A percentile compares a stretch with the other conserved stretches of the same genome.
These are phyloP conservation scores for Arbutus unedo DNA, from an alignment of 148 eudicot species.

Conservation along the genomic window DNA sequence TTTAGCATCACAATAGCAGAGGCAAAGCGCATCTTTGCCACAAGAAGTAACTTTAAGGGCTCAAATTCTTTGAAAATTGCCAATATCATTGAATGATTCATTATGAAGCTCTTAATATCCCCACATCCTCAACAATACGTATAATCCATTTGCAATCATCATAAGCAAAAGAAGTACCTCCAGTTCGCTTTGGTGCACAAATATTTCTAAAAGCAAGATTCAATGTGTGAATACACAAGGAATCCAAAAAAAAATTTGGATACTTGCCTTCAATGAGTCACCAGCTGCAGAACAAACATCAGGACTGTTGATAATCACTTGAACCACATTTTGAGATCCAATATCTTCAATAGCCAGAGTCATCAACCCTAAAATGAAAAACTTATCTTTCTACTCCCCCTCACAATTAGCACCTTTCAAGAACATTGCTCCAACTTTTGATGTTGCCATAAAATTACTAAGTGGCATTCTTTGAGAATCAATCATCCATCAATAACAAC, in stretches of 20 bases:
- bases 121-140: not conserved
- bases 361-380: too few relatives aligned
- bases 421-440: too few relatives aligned
- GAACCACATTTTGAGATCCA: too few relatives aligned
- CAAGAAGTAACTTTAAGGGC: not conserved
- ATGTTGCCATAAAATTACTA: too few relatives aligned
- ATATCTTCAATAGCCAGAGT: too few relatives aligned
- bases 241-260: not conserved
- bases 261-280: not conserved
- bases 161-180: not conserved
- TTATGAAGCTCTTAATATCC: not conserved
- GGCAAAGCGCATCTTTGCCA: not conserved
- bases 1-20: not conserved
- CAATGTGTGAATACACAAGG: not conserved
- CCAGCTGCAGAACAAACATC: too few relatives aligned
- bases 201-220: not conserved
- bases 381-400: too few relatives aligned
- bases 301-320: too few relatives aligned
- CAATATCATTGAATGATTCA: not conserved
- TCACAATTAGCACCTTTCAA: too few relatives aligned
- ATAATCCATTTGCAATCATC: not conserved
- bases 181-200: not conserved
- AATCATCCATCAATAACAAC: too few relatives aligned
- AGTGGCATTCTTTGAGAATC: too few relatives aligned
- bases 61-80: not conserved